Evolutionary conservation across 768 basidiomycete genomes (phyloP), one percentile per base, ranked within the genome.

Genomic region (Pleurotus ostreatus): DNA sequence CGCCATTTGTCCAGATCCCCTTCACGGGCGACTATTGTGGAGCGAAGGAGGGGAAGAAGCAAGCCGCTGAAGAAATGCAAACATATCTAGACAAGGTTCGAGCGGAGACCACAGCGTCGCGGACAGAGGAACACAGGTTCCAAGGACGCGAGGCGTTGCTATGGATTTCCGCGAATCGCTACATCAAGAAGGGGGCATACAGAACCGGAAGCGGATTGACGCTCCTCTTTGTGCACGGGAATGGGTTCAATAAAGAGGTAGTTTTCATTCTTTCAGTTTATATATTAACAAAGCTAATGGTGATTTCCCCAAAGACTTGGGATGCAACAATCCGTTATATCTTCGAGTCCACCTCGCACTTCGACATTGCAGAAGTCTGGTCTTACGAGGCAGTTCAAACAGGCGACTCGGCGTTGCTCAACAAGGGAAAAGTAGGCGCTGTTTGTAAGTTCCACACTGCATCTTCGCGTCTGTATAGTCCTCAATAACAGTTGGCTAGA

Each of bases 241-340:
- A 92, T 68, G 92, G 94, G 1, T 88, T 95, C 62, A 83, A 82
- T 48, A 95, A 94, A 67, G 92, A 95, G 83, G 90, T 84, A 52
- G 7, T 30, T 30, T 9, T 30, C 26, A 9, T 30, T 30, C 6
- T 30, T 9, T 6, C 49, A 81, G 20, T 20, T 20, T 20, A 20
- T 20, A 59, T 23, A 18, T 46, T 34, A 15, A 20, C 20, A 20
- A 20, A 20, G 20, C 8, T 34, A 18, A 25, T n/a, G 22, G 8
- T 3, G 38, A 41, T 3, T 49, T n/a, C 8, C 20, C 9, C 4
- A 46, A 62, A 95, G 92, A 88, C 80, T 8, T 96, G 89, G 86
- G 91, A 95, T 64, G 83, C 89, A 0, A 78, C 79, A 13, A 58
- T 96, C 1, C 66, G 66, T 1, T 61, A 72, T 37, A 66, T 95